phyloP scores from a whole-genome alignment of 2,329 filamentous ascomycete genomes.

The Zymoseptoria tritici region DNA sequence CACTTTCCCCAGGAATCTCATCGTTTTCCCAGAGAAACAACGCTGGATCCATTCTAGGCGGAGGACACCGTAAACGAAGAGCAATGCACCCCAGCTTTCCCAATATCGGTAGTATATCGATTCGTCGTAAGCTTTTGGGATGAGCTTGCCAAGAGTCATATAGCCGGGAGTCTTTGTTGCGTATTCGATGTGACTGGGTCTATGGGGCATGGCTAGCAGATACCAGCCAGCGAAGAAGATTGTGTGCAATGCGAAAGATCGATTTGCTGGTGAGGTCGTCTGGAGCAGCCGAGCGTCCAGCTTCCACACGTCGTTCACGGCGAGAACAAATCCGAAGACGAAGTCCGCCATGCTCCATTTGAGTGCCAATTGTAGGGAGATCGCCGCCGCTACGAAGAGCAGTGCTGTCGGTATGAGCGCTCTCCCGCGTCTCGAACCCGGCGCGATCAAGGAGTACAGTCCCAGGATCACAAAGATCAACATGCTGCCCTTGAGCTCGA shows the following conservation, averaged over 20 bases:
- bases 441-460: conserved; percentile 1
- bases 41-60: conserved; percentile 41
- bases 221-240: conserved; percentile 8
- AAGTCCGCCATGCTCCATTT: background rate
- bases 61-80: conserved; percentile 47
- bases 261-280: background rate
- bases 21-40: conserved; percentile 43
- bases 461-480: conserved; percentile 6
- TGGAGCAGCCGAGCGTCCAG: background rate
- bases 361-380: conserved; percentile 1
- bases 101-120: conserved; percentile 44
- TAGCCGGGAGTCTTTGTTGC: conserved; percentile 51
- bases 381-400: background rate
- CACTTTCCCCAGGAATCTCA: conserved; percentile 55
- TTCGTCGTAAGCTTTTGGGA: conserved; percentile 17
- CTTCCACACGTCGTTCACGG: conserved; percentile 2
- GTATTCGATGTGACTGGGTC: background rate
- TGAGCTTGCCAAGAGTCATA: conserved; percentile 46
- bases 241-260: background rate
- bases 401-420: background rate
- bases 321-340: background rate
- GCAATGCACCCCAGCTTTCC: conserved; percentile 47
- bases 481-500: conserved; percentile 12
- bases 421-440: background rate
- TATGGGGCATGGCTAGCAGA: conserved; percentile 4